phyloP scores from a whole-genome alignment of 352 stramenopile genomes.

The Globisporangium uncinulatum region DNA sequence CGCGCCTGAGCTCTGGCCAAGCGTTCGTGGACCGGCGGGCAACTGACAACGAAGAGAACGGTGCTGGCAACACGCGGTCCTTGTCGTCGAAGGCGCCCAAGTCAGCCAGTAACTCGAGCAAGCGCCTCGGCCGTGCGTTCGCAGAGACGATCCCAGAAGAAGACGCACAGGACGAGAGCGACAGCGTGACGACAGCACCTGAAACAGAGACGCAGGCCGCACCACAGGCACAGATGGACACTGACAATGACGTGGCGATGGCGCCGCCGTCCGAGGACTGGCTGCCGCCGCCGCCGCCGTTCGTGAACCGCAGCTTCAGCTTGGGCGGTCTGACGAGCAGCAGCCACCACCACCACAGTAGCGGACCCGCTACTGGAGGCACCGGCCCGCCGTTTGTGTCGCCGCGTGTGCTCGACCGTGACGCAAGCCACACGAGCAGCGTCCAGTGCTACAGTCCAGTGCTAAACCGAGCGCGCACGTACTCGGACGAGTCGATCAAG shows the following conservation, averaged over 20 bases:
- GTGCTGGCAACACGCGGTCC: conserved; percentile 14
- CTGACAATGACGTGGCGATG: conserved; percentile 12
- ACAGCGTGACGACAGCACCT: conserved; percentile 2
- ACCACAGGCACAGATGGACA: too few relatives aligned
- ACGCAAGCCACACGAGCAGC: not conserved
- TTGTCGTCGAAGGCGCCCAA: conserved; percentile 12
- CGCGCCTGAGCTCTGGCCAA: conserved; percentile 76
- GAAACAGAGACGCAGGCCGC: too few relatives aligned
- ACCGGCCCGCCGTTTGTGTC: conserved; percentile 1
- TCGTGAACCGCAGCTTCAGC: conserved; percentile 7
- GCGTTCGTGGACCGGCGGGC: conserved; percentile 76
- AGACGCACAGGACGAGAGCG: conserved; percentile 18
- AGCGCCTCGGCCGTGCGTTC: conserved; percentile 22
- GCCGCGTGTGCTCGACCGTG: conserved; percentile 9
- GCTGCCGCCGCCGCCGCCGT: conserved; percentile 1
- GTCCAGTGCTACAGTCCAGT: conserved; percentile 30
- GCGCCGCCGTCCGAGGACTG: conserved; percentile 5
- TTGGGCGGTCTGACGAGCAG: conserved; percentile 1
- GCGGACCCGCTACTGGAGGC: not conserved
- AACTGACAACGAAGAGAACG: conserved; percentile 31
- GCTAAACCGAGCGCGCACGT: conserved; percentile 33
- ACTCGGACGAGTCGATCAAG: conserved; percentile 56
- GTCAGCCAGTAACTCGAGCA: conserved; percentile 12
- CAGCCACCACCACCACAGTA: not conserved
- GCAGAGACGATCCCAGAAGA: conserved; percentile 56